phyloP scores from a whole-genome alignment of 73 alveolate genomes.

The Blepharisma stoltei region DNA sequence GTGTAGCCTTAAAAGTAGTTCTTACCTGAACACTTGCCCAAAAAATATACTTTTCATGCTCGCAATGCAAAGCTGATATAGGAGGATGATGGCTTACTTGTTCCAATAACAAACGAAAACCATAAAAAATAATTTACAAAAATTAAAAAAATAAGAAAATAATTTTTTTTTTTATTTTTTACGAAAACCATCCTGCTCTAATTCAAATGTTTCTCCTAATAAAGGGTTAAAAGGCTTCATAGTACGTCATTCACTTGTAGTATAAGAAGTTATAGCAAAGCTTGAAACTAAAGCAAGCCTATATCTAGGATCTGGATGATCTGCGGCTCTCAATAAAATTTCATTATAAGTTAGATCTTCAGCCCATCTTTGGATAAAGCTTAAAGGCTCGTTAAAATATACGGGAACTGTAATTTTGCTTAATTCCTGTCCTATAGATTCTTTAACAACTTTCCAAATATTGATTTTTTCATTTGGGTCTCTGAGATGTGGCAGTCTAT shows the following conservation, averaged over 20 bases:
- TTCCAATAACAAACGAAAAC: conserved; percentile 69
- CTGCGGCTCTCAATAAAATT: conserved; percentile 68
- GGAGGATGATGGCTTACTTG: conserved; percentile 94
- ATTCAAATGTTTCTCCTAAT: conserved; percentile 93
- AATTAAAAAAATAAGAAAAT: too few relatives aligned
- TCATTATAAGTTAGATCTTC: conserved; percentile 79
- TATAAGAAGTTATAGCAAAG: conserved; percentile 72
- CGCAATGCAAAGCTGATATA: conserved; percentile 90
- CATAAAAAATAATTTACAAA: too few relatives aligned
- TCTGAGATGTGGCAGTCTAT: background rate
- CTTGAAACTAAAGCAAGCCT: conserved; percentile 74
- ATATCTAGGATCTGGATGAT: conserved; percentile 61
- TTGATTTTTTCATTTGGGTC: conserved; percentile 7
- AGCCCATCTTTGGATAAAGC: conserved; percentile 85
- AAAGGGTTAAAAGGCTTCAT: conserved; percentile 95
- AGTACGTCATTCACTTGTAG: conserved; percentile 65
- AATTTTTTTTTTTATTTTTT: too few relatives aligned
- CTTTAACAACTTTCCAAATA: conserved; percentile 25
- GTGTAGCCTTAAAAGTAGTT: conserved; percentile 80
- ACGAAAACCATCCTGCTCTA: conserved; percentile 59
- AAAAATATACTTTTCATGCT: conserved; percentile 66
- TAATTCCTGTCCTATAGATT: conserved; percentile 4
- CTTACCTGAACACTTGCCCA: conserved; percentile 85
- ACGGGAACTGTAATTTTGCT: conserved; percentile 78
- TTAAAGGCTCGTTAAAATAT: conserved; percentile 90